Evolutionary conservation across 345 rosid genomes (phyloP), one percentile per base, ranked within the genome.

Genomic region (Murraya paniculata): DNA sequence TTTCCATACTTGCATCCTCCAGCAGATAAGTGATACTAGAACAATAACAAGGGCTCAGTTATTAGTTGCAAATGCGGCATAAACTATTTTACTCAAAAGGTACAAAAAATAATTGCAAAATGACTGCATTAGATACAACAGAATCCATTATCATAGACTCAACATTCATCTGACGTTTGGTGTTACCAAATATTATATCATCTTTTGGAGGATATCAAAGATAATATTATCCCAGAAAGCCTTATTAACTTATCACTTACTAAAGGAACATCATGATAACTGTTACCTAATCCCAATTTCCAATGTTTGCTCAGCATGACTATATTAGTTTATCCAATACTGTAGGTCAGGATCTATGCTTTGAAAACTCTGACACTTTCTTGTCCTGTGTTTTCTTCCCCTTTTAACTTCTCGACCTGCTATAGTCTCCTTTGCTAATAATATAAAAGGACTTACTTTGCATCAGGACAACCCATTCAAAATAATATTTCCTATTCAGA

Each of bases 1-100:
- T 75, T 69, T 53, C 88, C 90, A 85, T 82, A 86, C 79, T 85
- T 86, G 67, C 91, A 88, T 50, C 91, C 90, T 22, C 87, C 90
- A 72, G 85, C 67, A 67, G 85, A 85, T 67, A 85, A 76, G 86
- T 86, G 80, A 78, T 80, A 86, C 85, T 87, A 82, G 64, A 62
- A 48, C 30, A 60, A 68, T 80, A 73, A 70, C 50, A 56, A 5
- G 76, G 30, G 60, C 39, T 64, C 39, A 27, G 48, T 64, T 19
- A 35, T 31, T 62, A 64, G 11, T 28, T 30, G 39, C 33, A 39
- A 28, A 30, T 18, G 22, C 30, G 31, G 45, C 41, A 62, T 5
- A 35, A 62, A 45, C 13, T 45, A 48, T 22, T 62, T 45, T 6
- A 62, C 64, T 22, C 33, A 16, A 14, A 27, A 61, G 48, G 38